phyloP scores from a whole-genome alignment of 2,329 filamentous ascomycete species.

The Fusarium nurragi region DNA sequence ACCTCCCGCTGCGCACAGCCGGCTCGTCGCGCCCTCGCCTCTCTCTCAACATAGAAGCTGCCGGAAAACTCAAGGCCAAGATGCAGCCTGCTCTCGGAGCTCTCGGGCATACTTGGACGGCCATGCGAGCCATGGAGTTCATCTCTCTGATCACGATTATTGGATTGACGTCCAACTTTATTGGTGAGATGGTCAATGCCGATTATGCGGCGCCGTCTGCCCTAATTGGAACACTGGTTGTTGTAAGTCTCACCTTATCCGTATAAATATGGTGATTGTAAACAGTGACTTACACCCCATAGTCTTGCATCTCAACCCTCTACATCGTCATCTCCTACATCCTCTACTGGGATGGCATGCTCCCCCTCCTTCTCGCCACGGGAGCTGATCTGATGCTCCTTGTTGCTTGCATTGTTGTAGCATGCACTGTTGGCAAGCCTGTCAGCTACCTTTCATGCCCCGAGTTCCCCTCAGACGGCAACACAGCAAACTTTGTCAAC shows the following conservation, averaged over 20 bases:
- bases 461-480: constrained; percentile 54
- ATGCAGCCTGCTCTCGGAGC: constrained; percentile 71
- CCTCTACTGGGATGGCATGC: constrained; percentile 79
- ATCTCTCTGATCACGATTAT: constrained; percentile 79
- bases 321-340: constrained; percentile 85
- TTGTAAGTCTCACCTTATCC: constrained; percentile 68
- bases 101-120: constrained; percentile 80
- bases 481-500: constrained; percentile 56
- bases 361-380: constrained; percentile 76
- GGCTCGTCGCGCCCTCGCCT: constrained; percentile 54
- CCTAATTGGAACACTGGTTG: constrained; percentile 79
- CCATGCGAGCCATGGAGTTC: constrained; percentile 75
- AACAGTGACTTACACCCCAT: constrained; percentile 6
- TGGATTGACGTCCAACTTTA: constrained; percentile 84
- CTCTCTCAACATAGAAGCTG: constrained; percentile 52
- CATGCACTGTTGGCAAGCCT: constrained; percentile 80
- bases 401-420: constrained; percentile 80
- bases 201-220: constrained; percentile 74
- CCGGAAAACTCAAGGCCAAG: constrained; percentile 40
- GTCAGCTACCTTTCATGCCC: constrained; percentile 81
- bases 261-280: neutral
- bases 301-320: constrained; percentile 82
- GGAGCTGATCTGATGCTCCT: constrained; percentile 74
- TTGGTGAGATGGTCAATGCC: constrained; percentile 75
- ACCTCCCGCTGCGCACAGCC: constrained; percentile 54